Percentiles rank a stretch among this genome's conserved stretches.
These are phyloP conservation scores for Spathaspora jeffriesii DNA, from an alignment of 1,139 yeast species.

Conservation along the genomic window DNA sequence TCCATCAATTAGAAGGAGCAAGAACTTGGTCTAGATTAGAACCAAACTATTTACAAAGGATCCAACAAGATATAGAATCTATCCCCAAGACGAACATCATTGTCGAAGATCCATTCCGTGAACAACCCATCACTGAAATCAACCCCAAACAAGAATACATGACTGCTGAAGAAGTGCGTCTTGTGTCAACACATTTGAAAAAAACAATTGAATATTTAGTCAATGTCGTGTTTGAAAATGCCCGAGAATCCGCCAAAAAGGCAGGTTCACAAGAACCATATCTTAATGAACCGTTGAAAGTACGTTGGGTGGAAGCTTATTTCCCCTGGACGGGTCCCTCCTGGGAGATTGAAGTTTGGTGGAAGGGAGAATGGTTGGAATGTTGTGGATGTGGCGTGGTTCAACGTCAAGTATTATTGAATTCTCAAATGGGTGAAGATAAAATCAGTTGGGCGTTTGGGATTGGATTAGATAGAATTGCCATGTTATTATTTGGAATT, in stretches of 20 bases:
- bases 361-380: conserved; percentile 99
- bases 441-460: conserved; percentile 97
- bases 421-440: conserved; percentile 65
- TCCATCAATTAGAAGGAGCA: conserved; percentile 98
- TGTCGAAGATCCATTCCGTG: conserved; percentile 70
- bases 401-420: conserved; percentile 71
- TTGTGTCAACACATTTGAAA: conserved; percentile 78
- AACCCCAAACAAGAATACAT: conserved; percentile 85
- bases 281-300: conserved; percentile 73
- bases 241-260: conserved; percentile 63
- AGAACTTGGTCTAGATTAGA: conserved; percentile 69
- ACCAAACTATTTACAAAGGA: conserved; percentile 38
- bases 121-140: conserved; percentile 46
- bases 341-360: conserved; percentile 98
- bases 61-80: conserved; percentile 56
- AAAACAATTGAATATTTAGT: conserved; percentile 83
- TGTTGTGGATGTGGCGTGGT: conserved; percentile 97
- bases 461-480: conserved; percentile 91
- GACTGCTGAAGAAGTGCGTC: conserved; percentile 65
- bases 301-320: conserved; percentile 94
- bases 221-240: conserved; percentile 78
- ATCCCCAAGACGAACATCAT: conserved; percentile 70
- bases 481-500: conserved; percentile 92
- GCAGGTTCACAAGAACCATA: conserved; percentile 67
- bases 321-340: conserved; percentile 99